Conservation (phyloP, 108 stramenopile genomes). For the Nitzschia sp. region DNA sequence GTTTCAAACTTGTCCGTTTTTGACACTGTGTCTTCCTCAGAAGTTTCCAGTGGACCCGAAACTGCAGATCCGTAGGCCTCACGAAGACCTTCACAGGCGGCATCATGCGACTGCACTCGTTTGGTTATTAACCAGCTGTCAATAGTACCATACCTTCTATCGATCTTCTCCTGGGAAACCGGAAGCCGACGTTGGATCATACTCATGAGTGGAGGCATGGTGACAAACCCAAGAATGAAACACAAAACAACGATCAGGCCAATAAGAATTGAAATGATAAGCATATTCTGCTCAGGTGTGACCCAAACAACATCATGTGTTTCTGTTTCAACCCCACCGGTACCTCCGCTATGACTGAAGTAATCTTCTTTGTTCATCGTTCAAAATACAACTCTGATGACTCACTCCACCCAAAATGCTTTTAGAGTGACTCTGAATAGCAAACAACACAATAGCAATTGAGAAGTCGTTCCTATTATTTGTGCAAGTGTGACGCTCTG, state of each 20-base stretch:
- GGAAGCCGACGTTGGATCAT: constrained; percentile 22
- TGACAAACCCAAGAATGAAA: constrained; percentile 23
- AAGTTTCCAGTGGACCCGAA: not conserved
- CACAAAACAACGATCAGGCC: constrained; percentile 28
- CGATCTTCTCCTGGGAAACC: constrained; percentile 19
- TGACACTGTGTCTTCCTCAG: too few species aligned
- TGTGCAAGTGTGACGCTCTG: too few species aligned
- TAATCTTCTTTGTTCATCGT: too few species aligned
- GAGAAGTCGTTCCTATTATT: too few species aligned
- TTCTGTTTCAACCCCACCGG: too few species aligned
- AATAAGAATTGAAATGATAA: constrained; percentile 26
- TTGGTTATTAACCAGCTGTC: constrained; percentile 52
- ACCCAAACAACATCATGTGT: too few species aligned
- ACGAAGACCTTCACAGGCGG: constrained; percentile 10
- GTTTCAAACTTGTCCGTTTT: too few species aligned
- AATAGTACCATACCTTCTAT: constrained; percentile 45
- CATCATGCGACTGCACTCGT: constrained; percentile 28
- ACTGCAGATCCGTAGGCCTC: not conserved
- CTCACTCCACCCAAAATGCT: too few species aligned
- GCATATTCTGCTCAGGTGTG: constrained; percentile 9
- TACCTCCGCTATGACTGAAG: too few species aligned
- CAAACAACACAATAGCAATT: too few species aligned
- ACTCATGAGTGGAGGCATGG: constrained; percentile 9
- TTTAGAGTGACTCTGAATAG: too few species aligned
- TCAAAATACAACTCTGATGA: too few species aligned